Conservation (phyloP, 2,329 filamentous ascomycete genomes). For the Pyrenochaeta sp. region DNA sequence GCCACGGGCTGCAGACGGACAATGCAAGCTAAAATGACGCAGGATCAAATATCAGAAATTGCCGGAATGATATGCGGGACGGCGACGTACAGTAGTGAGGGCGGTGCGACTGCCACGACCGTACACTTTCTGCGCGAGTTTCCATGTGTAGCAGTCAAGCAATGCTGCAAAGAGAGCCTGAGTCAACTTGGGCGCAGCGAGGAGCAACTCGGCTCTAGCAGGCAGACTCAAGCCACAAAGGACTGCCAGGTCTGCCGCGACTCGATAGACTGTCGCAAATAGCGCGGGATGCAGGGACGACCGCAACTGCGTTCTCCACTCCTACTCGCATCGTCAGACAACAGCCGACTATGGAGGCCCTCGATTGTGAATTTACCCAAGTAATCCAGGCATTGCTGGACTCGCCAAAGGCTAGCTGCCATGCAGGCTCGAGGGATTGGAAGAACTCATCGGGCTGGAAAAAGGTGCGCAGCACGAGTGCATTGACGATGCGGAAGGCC, state of each 20-base stretch:
- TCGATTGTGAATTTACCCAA: slow-evolving; percentile 71
- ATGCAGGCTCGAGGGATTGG: slow-evolving; percentile 93
- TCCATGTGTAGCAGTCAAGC: slow-evolving; percentile 89
- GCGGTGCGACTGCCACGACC: slow-evolving; percentile 70
- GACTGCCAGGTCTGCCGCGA: slow-evolving; percentile 65
- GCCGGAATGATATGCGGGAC: slow-evolving; percentile 16
- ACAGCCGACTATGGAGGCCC: slow-evolving; percentile 11
- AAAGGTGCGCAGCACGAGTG: slow-evolving; percentile 81
- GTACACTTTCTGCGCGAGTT: slow-evolving; percentile 77
- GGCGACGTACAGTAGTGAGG: slow-evolving; percentile 72
- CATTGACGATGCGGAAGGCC: slow-evolving; percentile 79
- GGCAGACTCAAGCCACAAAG: slow-evolving; percentile 64
- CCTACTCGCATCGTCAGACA: slow-evolving; percentile 64
- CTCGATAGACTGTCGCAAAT: slow-evolving; percentile 78
- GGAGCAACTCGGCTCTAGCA: slow-evolving; percentile 70
- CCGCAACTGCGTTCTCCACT: slow-evolving; percentile 89
- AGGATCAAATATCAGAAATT: slow-evolving; percentile 31
- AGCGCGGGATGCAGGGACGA: slow-evolving; percentile 91
- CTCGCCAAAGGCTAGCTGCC: slow-evolving; percentile 83
- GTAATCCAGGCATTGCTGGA: slow-evolving; percentile 88
- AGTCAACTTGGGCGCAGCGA: slow-evolving; percentile 75
- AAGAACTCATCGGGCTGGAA: slow-evolving; percentile 99
- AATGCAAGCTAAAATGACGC: slow-evolving; percentile 68
- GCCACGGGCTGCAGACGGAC: slow-evolving; percentile 83
- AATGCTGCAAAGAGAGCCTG: slow-evolving; percentile 81